phyloP scores from a whole-genome alignment of 2,329 filamentous ascomycete genomes.

The Fusarium guadeloupense region DNA sequence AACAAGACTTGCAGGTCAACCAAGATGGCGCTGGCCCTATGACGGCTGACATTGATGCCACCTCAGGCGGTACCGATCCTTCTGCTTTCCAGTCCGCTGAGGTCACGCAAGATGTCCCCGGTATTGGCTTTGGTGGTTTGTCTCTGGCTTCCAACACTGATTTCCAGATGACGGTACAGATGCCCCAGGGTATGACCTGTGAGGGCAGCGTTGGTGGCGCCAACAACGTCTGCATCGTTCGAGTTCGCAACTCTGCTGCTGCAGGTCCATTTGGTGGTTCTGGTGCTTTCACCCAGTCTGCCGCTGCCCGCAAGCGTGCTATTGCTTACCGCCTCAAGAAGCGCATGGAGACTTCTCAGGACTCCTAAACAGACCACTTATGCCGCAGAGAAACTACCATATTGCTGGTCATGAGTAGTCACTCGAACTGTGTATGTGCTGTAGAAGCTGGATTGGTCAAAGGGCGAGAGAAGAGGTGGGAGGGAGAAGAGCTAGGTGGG shows the following conservation, averaged over 20 bases:
- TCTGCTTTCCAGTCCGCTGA: constrained; percentile 67
- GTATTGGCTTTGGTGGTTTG: constrained; percentile 63
- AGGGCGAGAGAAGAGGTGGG: no score
- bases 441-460: no score
- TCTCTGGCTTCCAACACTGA: constrained; percentile 69
- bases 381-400: no score
- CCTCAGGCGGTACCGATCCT: constrained; percentile 69
- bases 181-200: constrained; percentile 75
- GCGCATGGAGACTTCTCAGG: constrained; percentile 50
- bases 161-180: constrained; percentile 71
- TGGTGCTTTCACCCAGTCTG: constrained; percentile 70
- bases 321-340: constrained; percentile 61
- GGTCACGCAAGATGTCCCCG: constrained; percentile 70
- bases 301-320: constrained; percentile 68
- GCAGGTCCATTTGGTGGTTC: constrained; percentile 75
- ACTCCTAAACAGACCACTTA: no score
- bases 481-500: no score
- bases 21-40: constrained; percentile 75
- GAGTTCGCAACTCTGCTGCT: constrained; percentile 68
- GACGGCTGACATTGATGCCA: constrained; percentile 67
- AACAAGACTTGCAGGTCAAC: constrained; percentile 63
- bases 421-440: no score
- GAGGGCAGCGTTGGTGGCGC: constrained; percentile 66
- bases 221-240: constrained; percentile 70
- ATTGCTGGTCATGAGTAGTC: no score